Conservation (phyloP, 2,329 filamentous ascomycete species). For the Aspergillus sp. region DNA sequence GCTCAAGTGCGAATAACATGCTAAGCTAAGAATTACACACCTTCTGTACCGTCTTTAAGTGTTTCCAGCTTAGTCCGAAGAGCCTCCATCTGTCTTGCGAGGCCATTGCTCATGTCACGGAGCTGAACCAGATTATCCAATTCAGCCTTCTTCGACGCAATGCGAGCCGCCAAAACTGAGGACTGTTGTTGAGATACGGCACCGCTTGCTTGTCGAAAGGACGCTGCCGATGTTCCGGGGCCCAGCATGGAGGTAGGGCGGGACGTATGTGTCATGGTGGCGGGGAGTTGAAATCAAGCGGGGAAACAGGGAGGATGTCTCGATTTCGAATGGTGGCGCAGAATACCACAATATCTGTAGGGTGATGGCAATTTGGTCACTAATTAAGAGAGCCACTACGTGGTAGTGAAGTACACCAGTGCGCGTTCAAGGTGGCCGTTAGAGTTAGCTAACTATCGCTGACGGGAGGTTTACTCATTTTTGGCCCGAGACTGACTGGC, state of each 20-base stretch:
- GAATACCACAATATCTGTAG: background rate
- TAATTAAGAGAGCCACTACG: background rate
- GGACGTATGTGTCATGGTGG: slow-evolving; percentile 37
- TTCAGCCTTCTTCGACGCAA: slow-evolving; percentile 63
- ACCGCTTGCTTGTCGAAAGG: slow-evolving; percentile 32
- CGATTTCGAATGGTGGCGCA: background rate
- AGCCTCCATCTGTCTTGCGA: slow-evolving; percentile 63
- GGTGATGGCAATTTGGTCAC: background rate
- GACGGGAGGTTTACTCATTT: background rate
- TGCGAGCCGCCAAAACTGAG: slow-evolving; percentile 59
- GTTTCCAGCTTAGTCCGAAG: slow-evolving; percentile 62
- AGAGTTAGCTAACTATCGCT: too few species aligned
- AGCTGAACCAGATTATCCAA: slow-evolving; percentile 63
- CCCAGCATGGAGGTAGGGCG: slow-evolving; percentile 35
- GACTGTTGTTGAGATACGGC: slow-evolving; percentile 49
- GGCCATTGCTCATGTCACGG: slow-evolving; percentile 60
- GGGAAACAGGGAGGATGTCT: background rate
- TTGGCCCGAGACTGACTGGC: background rate
- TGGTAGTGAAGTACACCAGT: background rate
- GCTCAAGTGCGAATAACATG: background rate
- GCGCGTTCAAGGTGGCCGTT: background rate
- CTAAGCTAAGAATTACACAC: slow-evolving; percentile 30
- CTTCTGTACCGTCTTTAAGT: slow-evolving; percentile 63
- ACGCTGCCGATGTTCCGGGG: slow-evolving; percentile 25
- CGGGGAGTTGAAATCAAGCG: background rate